phyloP scores from a whole-genome alignment of 257 asterid genomes.

The Przewalskia tangutica region DNA sequence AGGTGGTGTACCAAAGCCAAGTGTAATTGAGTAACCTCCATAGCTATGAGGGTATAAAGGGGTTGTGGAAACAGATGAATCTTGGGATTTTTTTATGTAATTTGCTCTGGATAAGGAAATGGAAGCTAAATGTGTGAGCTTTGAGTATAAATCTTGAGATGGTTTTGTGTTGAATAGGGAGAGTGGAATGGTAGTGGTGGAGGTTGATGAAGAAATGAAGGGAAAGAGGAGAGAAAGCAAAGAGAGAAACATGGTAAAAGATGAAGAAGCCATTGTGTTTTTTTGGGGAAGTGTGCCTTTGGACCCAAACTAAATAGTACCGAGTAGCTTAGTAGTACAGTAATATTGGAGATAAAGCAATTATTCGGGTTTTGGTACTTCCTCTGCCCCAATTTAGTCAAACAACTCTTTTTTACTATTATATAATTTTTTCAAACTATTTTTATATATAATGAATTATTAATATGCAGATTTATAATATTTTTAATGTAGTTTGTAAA shows the following conservation, averaged over 20 bases:
- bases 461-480: too few species aligned
- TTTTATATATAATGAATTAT: too few species aligned
- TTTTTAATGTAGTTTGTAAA: too few species aligned
- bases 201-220: slow-evolving; percentile 24
- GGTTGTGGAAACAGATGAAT: slow-evolving; percentile 33
- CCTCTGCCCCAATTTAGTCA: too few species aligned
- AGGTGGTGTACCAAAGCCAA: slow-evolving; percentile 86
- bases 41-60: slow-evolving; percentile 52
- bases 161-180: slow-evolving; percentile 31
- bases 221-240: slow-evolving; percentile 18
- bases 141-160: slow-evolving; percentile 38
- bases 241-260: slow-evolving; percentile 11
- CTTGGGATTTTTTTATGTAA: slow-evolving; percentile 41
- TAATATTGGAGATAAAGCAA: neutral
- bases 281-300: slow-evolving; percentile 9
- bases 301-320: neutral
- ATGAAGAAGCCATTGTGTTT: slow-evolving; percentile 30
- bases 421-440: too few species aligned
- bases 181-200: slow-evolving; percentile 33
- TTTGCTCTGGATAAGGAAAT: slow-evolving; percentile 66
- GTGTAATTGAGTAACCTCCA: slow-evolving; percentile 74
- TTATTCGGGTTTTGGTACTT: neutral
- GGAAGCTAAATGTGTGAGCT: slow-evolving; percentile 50
- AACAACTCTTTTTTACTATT: too few species aligned
- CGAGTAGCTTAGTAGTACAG: neutral